Conservation (phyloP, 2,329 filamentous ascomycete species). For the Podosphaera aphanis region DNA sequence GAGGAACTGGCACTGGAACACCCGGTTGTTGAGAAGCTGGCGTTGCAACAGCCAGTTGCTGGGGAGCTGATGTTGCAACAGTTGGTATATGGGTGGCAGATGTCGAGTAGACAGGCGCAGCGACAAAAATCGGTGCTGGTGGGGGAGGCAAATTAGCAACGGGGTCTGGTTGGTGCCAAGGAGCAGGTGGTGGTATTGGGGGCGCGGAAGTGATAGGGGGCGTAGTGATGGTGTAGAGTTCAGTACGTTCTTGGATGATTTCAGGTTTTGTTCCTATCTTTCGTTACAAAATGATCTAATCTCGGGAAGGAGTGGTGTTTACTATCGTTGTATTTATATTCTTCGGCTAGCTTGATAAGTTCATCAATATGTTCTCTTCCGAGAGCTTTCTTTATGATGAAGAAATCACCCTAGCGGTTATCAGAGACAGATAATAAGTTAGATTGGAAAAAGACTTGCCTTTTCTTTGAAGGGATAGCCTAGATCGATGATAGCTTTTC, state of each 20-base stretch:
- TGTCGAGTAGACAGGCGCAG: not conserved
- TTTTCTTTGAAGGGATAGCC: constrained; percentile 76
- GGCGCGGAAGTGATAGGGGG: not conserved
- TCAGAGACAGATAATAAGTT: constrained; percentile 14
- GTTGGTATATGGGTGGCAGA: not conserved
- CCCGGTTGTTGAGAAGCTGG: not conserved
- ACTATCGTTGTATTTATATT: constrained; percentile 36
- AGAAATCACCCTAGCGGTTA: constrained; percentile 41
- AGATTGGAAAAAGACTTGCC: constrained; percentile 24
- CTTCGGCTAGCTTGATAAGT: constrained; percentile 59
- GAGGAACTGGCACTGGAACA: not conserved
- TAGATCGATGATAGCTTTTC: constrained; percentile 58
- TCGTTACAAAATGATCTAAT: not conserved
- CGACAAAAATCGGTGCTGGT: not conserved
- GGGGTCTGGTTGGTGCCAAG: not conserved
- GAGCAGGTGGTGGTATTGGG: not conserved
- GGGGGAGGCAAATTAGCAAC: not conserved
- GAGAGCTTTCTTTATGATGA: constrained; percentile 64
- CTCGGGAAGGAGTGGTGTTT: constrained; percentile 9
- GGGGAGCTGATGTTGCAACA: not conserved
- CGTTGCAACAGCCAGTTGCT: not conserved
- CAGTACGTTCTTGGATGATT: not conserved
- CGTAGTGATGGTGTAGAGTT: not conserved
- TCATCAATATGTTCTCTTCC: constrained; percentile 83
- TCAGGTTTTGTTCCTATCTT: not conserved